These are phyloP conservation scores for Geotrichum fermentans DNA, from an alignment of 1,139 yeast genomes.

Conservation along the genomic window DNA sequence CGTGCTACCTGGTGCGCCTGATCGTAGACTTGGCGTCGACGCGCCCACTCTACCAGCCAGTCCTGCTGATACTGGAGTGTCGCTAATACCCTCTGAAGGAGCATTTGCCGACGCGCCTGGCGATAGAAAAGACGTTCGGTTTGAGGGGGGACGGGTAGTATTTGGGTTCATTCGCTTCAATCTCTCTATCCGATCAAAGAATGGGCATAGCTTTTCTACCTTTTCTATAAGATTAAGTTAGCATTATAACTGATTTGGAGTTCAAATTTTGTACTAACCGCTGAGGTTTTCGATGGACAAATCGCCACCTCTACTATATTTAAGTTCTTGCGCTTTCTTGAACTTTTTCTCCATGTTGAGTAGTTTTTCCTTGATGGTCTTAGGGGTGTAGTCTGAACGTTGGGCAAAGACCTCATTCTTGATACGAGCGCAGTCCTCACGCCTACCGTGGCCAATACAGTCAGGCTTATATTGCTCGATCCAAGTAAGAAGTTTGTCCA, in stretches of 20 bases:
- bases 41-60: neutral
- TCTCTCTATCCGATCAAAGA: constrained; percentile 17
- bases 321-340: constrained; percentile 16
- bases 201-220: constrained; percentile 20
- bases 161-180: constrained; percentile 15
- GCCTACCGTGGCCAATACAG: constrained; percentile 21
- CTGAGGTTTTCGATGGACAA: neutral
- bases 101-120: constrained; percentile 3
- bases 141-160: neutral
- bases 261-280: neutral
- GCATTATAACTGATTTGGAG: too few species aligned
- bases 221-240: constrained; percentile 2
- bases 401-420: constrained; percentile 19
- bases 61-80: neutral
- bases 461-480: constrained; percentile 20
- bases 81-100: neutral
- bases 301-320: constrained; percentile 9
- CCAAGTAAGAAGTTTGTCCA: constrained; percentile 21
- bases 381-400: constrained; percentile 20
- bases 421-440: constrained; percentile 20
- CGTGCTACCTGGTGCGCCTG: neutral
- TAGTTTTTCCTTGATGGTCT: constrained; percentile 21
- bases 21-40: neutral
- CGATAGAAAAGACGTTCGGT: neutral
- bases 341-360: constrained; percentile 21